Evolutionary conservation across 2,329 filamentous ascomycete species (phyloP).

Genomic region (Botrytis squamosa): DNA sequence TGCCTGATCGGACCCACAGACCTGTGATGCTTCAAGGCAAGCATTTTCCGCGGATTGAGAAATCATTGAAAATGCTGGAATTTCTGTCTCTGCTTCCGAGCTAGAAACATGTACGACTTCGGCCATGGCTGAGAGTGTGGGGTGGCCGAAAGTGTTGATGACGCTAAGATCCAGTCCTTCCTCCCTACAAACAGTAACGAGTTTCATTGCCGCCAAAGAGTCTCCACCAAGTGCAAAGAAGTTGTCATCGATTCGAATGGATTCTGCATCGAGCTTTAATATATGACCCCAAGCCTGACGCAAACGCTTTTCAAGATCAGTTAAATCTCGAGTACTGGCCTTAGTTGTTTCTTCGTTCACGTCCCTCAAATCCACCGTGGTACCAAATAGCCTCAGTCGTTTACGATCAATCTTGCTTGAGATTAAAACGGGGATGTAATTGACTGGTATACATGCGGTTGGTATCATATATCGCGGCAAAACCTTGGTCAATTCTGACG

Average conservation of each 20-base stretch:
- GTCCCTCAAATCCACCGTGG: constrained; percentile 1
- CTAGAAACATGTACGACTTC: constrained; percentile 28
- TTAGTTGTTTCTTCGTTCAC: constrained; percentile 3
- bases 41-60: constrained; percentile 27
- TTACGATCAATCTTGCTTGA: constrained; percentile 43
- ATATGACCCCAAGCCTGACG: constrained; percentile 26
- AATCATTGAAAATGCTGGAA: constrained; percentile 34
- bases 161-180: constrained; percentile 43
- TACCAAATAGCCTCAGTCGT: constrained; percentile 34
- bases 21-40: constrained; percentile 29
- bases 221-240: constrained; percentile 44
- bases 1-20: constrained; percentile 32
- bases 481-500: constrained; percentile 35
- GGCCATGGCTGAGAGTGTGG: constrained; percentile 48
- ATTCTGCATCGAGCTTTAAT: constrained; percentile 25
- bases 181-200: constrained; percentile 44
- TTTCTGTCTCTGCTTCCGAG: constrained; percentile 16
- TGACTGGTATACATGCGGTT: constrained; percentile 38
- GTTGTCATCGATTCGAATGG: constrained; percentile 36
- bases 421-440: constrained; percentile 36
- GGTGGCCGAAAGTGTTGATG: constrained; percentile 45
- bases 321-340: background rate
- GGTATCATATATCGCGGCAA: constrained; percentile 41
- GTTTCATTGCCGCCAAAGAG: constrained; percentile 43
- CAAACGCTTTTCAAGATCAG: constrained; percentile 22